Base-by-base conservation (phyloP, 805 yeast species). In the Starmerella asiatica region DNA sequence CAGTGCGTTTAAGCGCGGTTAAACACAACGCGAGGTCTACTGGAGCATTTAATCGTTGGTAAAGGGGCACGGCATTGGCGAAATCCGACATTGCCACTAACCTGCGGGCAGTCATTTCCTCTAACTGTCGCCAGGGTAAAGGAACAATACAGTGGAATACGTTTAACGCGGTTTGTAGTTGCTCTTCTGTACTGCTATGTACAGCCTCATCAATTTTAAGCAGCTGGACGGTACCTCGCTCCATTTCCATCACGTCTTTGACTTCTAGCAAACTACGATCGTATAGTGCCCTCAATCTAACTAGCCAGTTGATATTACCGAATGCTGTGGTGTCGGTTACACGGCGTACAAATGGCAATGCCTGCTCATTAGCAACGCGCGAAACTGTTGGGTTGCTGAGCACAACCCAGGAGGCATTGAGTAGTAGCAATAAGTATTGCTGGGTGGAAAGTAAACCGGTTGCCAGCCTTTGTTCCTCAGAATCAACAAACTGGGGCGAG, bases 141-240 rank as follows among this genome's bases (percentile, higher is more conserved):
- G 82, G 69, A 8, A 91, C 80, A 16, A 88, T 58, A 49, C 72
- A 76, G 57, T 83, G 84, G 32, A 85, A 68, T 51, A 72, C 84
- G 48, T 74, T 16, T 6, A 38, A 24, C 9, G n/a, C 19, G 37
- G 79, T 73, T 11, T 30, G 15, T 5, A 8, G 20, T 41, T 75
- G 71, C 7, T 18, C 31, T 1, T 16, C 40, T 5, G 41, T 76
- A 68, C 14, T 9, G 5, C 21, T 17, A 32, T 39, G 40, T 14
- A 41, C 16, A 14, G 38, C 35, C 54, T 85, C 94, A 21, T 86
- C 91, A 32, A 91, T 64, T 3, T 93, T 77, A 39, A 86, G 88
- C 78, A 91, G 76, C 60, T 91, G 98, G 37, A 91, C 65, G 4
- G 86, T 76, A 37, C 97, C 97, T 56, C 98, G 71, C 61, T 91